phyloP scores from a whole-genome alignment of 441 rosid genomes.

The Pelargonium citronellum region DNA sequence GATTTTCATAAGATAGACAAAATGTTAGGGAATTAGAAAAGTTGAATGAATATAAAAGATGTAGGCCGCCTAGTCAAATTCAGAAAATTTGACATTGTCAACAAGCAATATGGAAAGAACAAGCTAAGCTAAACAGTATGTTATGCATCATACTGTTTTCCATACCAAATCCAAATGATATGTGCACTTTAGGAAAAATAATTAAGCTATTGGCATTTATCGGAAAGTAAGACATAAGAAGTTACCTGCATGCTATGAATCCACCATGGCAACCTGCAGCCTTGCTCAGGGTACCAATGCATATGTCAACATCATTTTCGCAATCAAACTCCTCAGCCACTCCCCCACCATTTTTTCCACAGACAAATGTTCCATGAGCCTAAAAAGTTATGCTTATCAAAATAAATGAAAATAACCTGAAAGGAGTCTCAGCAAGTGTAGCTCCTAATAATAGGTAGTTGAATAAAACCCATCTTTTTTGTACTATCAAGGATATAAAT shows the following conservation, averaged over 20 bases:
- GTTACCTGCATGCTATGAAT: slow-evolving; percentile 88
- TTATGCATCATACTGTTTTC: no score
- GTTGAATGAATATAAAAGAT: background rate
- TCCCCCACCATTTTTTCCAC: slow-evolving; percentile 88
- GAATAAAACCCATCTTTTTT: slow-evolving; percentile 1
- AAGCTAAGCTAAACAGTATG: no score
- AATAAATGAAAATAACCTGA: slow-evolving; percentile 6
- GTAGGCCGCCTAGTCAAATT: background rate
- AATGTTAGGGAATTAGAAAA: background rate
- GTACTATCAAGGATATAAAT: background rate
- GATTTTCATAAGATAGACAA: slow-evolving; percentile 1
- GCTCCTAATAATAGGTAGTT: slow-evolving; percentile 5
- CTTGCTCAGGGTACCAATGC: slow-evolving; percentile 88
- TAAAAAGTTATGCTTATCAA: slow-evolving; percentile 15
- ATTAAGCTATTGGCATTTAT: background rate
- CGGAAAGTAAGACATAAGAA: background rate
- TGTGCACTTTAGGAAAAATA: background rate
- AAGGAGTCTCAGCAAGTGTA: slow-evolving; percentile 17
- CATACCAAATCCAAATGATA: no score
- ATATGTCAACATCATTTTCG: slow-evolving; percentile 74
- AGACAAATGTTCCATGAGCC: slow-evolving; percentile 99
- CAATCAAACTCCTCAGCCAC: slow-evolving; percentile 82
- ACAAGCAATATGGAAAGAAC: background rate
- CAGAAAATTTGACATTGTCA: background rate
- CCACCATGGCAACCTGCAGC: slow-evolving; percentile 99